Evolutionary conservation across 345 rosid species (phyloP).

Genomic region (Arabidopsis arenosa): DNA sequence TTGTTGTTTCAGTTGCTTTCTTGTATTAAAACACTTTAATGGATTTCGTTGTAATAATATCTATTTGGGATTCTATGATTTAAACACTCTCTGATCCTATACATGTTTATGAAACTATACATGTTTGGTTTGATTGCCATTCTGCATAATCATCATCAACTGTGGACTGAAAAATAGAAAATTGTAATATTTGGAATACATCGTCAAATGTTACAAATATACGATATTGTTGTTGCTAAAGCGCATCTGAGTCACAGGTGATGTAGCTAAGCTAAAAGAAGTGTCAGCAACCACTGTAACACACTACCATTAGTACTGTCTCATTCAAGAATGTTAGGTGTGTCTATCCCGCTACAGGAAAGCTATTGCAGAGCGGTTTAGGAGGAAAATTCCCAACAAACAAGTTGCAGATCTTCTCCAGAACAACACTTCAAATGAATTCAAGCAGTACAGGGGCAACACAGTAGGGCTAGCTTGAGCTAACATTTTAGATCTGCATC

Average conservation of each 20-base stretch:
- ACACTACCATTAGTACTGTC: slow-evolving; percentile 13
- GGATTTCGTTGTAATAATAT: no score
- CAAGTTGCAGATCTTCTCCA: slow-evolving; percentile 14
- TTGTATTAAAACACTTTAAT: no score
- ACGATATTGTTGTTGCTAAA: not conserved
- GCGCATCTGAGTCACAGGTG: not conserved
- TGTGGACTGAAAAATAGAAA: no score
- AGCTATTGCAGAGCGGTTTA: not conserved
- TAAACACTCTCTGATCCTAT: no score
- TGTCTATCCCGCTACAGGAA: not conserved
- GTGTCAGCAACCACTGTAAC: not conserved
- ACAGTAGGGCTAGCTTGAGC: not conserved
- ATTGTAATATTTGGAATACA: not conserved
- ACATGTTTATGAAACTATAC: no score
- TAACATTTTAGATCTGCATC: slow-evolving; percentile 2
- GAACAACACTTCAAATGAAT: not conserved
- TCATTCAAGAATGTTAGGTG: not conserved
- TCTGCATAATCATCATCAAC: no score
- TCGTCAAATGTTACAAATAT: slow-evolving; percentile 6
- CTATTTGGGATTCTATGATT: no score
- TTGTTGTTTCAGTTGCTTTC: no score
- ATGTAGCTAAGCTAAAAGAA: not conserved
- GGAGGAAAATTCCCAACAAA: slow-evolving; percentile 12
- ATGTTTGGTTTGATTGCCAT: no score
- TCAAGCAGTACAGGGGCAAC: not conserved